phyloP scores from a whole-genome alignment of 1,139 yeast genomes.

The Nakaseomyces kungkrabaensis region DNA sequence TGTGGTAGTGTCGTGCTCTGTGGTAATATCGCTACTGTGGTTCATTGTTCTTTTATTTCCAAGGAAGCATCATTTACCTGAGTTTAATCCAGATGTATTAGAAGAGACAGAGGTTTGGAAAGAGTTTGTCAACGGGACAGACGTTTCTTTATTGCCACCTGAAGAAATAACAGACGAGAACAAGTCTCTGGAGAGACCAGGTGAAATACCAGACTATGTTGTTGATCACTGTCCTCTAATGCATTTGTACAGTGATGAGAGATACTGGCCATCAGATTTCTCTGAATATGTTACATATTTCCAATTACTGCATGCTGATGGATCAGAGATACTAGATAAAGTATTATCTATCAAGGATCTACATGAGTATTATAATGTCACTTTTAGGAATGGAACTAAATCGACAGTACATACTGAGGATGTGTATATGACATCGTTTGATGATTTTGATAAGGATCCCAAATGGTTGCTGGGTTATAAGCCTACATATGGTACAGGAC shows the following conservation, averaged over 20 bases:
- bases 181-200: conserved; percentile 14
- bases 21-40: neutral
- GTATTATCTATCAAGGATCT: conserved; percentile 17
- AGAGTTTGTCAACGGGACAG: neutral
- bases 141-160: conserved; percentile 19
- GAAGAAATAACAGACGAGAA: conserved; percentile 18
- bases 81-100: neutral
- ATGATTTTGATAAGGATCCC: conserved; percentile 59
- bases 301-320: conserved; percentile 29
- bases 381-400: conserved; percentile 15
- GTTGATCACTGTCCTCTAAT: conserved; percentile 69
- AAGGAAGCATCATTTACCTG: neutral
- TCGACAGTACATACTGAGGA: conserved; percentile 19
- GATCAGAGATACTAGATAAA: conserved; percentile 24
- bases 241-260: conserved; percentile 81
- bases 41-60: neutral
- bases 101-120: neutral
- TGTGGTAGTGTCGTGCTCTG: neutral
- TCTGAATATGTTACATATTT: conserved; percentile 59
- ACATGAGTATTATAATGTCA: conserved; percentile 14
- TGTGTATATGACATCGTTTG: conserved; percentile 51
- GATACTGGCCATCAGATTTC: conserved; percentile 76
- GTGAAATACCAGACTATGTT: conserved; percentile 69
- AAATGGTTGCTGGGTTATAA: conserved; percentile 74
- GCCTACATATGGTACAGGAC: conserved; percentile 67